phyloP scores from a whole-genome alignment of 2,329 filamentous ascomycete genomes.

The Scopulariopsis brevicaulis region DNA sequence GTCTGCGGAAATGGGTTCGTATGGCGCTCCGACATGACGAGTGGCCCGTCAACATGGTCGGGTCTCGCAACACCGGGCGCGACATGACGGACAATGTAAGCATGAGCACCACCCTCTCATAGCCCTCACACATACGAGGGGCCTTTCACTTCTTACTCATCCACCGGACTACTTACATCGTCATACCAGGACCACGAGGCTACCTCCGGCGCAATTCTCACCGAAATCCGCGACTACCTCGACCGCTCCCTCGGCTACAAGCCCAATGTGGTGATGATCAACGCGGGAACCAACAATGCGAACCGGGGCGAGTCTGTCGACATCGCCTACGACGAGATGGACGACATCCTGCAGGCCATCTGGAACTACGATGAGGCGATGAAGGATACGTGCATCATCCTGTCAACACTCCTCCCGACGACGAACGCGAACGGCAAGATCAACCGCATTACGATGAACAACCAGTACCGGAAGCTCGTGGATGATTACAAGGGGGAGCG shows the following conservation, averaged over 20 bases:
- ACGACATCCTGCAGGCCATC: conserved; percentile 8
- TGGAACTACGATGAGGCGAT: conserved; percentile 2
- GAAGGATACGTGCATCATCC: conserved; percentile 7
- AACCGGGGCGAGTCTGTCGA: conserved; percentile 6
- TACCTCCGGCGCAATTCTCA: background rate
- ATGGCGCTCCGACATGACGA: conserved; percentile 14
- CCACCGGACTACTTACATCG: background rate
- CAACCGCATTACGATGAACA: conserved; percentile 19
- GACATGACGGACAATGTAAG: conserved; percentile 17
- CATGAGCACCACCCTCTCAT: background rate
- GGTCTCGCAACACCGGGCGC: conserved; percentile 24
- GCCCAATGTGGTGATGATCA: conserved; percentile 12
- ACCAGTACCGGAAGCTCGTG: conserved; percentile 17
- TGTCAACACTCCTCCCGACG: conserved; percentile 10
- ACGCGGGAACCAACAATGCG: conserved; percentile 13
- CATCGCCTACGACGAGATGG: conserved; percentile 7
- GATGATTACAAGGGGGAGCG: background rate
- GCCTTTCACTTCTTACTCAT: background rate
- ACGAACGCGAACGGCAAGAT: conserved; percentile 15
- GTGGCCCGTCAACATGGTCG: conserved; percentile 25
- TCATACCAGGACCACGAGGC: conserved; percentile 1
- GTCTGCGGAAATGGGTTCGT: conserved; percentile 19
- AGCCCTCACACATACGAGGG: background rate
- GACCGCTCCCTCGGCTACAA: background rate
- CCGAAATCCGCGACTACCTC: background rate